These are phyloP conservation scores for Zymoseptoria ardabiliae DNA, from an alignment of 2,329 filamentous ascomycete genomes.

Conservation along the genomic window DNA sequence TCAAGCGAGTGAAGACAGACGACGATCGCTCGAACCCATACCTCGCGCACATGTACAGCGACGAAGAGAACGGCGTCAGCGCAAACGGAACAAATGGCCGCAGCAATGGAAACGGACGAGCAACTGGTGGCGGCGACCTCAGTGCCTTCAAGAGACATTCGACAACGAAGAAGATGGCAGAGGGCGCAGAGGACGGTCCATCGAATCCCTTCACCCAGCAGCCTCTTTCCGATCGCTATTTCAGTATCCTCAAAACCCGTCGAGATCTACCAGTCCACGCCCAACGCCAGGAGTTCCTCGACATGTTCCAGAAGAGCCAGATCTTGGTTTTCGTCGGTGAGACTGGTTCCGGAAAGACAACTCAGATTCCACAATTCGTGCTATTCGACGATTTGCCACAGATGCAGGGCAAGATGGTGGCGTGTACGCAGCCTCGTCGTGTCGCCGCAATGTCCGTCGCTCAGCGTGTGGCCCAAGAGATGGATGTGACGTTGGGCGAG, in stretches of 20 bases:
- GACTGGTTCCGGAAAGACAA: slow-evolving; percentile 98
- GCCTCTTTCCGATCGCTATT: slow-evolving; percentile 74
- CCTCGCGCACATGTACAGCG: slow-evolving; percentile 75
- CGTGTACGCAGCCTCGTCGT: slow-evolving; percentile 94
- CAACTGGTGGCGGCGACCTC: slow-evolving; percentile 34
- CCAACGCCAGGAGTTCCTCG: slow-evolving; percentile 85
- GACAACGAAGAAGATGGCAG: slow-evolving; percentile 70
- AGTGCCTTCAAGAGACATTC: slow-evolving; percentile 65
- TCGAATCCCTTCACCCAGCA: slow-evolving; percentile 78
- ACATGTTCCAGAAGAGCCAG: slow-evolving; percentile 87
- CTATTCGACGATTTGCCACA: slow-evolving; percentile 94
- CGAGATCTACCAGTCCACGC: slow-evolving; percentile 85
- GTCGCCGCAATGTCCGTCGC: slow-evolving; percentile 98
- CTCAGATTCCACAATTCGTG: slow-evolving; percentile 97
- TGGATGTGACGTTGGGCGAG: slow-evolving; percentile 86
- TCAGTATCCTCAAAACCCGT: slow-evolving; percentile 76
- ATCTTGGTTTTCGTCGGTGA: slow-evolving; percentile 98
- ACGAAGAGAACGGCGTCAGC: slow-evolving; percentile 27
- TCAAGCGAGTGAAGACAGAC: slow-evolving; percentile 47
- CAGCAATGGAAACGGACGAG: slow-evolving; percentile 5
- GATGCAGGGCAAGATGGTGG: slow-evolving; percentile 76
- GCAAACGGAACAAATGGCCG: slow-evolving; percentile 25
- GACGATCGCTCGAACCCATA: slow-evolving; percentile 69
- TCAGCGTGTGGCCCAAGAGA: slow-evolving; percentile 92
- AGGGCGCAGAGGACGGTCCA: slow-evolving; percentile 68